Evolutionary conservation across 2,329 filamentous ascomycete species (phyloP), one percentile per base, ranked within the genome.

Genomic region (Diplodia sapinea): DNA sequence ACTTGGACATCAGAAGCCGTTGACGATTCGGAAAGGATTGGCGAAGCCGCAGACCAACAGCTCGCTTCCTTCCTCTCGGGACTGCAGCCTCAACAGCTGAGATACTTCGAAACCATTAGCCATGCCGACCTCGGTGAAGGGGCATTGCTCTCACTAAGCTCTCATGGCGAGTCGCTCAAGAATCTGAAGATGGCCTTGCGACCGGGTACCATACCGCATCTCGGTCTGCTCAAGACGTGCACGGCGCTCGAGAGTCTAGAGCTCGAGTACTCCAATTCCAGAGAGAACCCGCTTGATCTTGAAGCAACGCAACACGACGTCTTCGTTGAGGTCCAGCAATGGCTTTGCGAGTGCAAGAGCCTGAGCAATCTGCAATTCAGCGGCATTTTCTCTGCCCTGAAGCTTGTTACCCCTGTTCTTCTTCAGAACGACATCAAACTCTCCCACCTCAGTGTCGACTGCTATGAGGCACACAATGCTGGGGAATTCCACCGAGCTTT

Each of bases 21-120:
- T 67, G 26, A 67, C 29, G 5, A 5, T 62, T 56, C 64, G 6
- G 43, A 12, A 31, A 72, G 79, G 75, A 71, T 71, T 17, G 78
- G 79, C 31, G 73, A 77, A 0, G 81, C 83, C n/a, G 82, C 84
- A 7, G 89, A 91, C 69, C 77, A 82, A 33, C 81, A 86, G 50
- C 80, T 90, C 61, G 84, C 87, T 0, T 78, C 79, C 2, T 90
- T 91, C 72, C 81, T 92, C 56, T 78, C 78, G 29, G 80, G 81
- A 1, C 80, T 92, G 59, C 82, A 78, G 20, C 81, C 83, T 2
- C 84, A 91, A 69, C 86, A 83, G 1, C 77, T 92, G 12, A 81
- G 82, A 67, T 83, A 82, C 23, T 88, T 92, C 67, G 81, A 87
- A 68, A 83, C 88, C 33, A 82, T 88, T 65, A 86, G 85, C 72